A percentile compares a stretch with the other conserved stretches of the same genome.
Evolutionary conservation across 116 monocot genomes (phyloP).

Genomic region (Iris pallida): DNA sequence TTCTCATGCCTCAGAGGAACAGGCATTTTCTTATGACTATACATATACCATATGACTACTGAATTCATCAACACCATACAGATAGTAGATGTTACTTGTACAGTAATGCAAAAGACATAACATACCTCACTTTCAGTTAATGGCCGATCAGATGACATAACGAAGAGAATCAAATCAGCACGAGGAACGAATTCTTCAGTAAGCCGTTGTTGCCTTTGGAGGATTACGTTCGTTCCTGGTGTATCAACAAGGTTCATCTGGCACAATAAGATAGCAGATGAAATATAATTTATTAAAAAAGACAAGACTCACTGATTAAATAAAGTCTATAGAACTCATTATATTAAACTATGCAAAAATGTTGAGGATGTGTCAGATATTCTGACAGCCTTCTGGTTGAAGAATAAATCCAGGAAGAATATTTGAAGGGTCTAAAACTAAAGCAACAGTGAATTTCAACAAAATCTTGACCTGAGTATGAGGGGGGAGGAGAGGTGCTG

Average conservation of each 20-base stretch:
- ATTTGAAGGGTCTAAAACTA: no score
- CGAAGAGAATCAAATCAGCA: slow-evolving; percentile 92
- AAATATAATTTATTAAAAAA: slow-evolving; percentile 2
- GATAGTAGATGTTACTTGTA: neutral
- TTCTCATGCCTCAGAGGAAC: neutral
- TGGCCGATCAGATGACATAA: slow-evolving; percentile 84
- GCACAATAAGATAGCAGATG: slow-evolving; percentile 7
- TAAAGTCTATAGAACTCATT: neutral
- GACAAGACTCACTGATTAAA: neutral
- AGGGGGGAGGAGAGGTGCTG: no score
- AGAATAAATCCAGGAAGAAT: neutral
- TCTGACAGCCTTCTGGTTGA: neutral
- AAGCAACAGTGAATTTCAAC: no score
- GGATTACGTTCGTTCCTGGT: slow-evolving; percentile 98
- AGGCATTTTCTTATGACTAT: neutral
- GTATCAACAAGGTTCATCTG: slow-evolving; percentile 99
- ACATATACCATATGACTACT: neutral
- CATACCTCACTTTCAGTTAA: slow-evolving; percentile 95
- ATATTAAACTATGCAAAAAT: slow-evolving; percentile 1
- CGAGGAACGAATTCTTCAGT: slow-evolving; percentile 97
- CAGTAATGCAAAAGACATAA: neutral
- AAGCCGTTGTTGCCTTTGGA: slow-evolving; percentile 90
- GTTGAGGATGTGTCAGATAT: neutral
- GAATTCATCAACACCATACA: neutral
- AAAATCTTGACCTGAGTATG: no score